Base-by-base conservation (phyloP, 192 early-diverging fungal species). In the Backusella psychrophila region DNA sequence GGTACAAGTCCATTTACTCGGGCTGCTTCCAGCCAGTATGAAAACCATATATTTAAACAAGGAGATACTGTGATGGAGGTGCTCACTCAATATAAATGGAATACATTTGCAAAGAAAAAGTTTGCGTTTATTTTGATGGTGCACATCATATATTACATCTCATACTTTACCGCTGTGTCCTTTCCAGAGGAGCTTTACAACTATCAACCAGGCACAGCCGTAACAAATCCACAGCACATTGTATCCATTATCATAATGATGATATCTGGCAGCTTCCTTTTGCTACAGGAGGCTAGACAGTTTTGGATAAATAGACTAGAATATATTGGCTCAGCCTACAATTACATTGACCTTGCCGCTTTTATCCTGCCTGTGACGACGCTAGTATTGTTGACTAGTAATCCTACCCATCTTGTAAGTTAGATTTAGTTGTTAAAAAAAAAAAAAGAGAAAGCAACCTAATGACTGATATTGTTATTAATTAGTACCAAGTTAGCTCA, bases 31-130 rank as follows among this genome's bases (percentile, higher is more conserved):
- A 71, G 41, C 17, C 42, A 44, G 7, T 41, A 46, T 17, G 29
- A 46, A 14, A 71, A 71, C 11, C 35, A 71, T 14, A 71, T 71
- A 4, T 71, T 71, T 71, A 21, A 41, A 49, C 70, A 70, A 8
- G 73, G 65, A 31, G 74, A 75, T 1, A 63, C 74, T n/a, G 63
- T 75, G 33, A 66, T 75, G 36, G 74, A 66, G 35, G 42, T 65
- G 17, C 17, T 75, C 14, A 29, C 66, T 36, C n/a, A 66, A 5
- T 75, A 75, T 44, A 75, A 75, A 67, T 75, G 74, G 74, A 63
- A 44, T 19, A 44, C 21, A 17, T 75, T 75, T 67, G 74, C 74
- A n/a, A 38, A 17, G 19, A 34, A 9, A 19, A 63, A 26, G 15
- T 75, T 75, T 14, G 19, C 29, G 3, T 19, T 49, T 23, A 75